These are phyloP conservation scores for Fusarium redolens DNA, from an alignment of 2,329 filamentous ascomycete genomes.

Conservation along the genomic window DNA sequence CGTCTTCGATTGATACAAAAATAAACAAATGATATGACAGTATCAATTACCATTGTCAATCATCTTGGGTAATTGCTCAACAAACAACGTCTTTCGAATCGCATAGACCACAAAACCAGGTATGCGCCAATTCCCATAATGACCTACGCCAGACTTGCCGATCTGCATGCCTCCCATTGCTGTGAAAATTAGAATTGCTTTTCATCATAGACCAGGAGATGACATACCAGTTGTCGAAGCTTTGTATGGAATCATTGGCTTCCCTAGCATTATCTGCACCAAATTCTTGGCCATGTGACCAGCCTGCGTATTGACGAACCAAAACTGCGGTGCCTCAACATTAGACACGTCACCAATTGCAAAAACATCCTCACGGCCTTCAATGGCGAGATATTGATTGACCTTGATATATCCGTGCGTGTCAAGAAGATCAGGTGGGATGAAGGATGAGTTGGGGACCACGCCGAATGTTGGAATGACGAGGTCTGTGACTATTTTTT, in stretches of 20 bases:
- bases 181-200: background rate
- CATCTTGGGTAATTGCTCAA: background rate
- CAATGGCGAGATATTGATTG: background rate
- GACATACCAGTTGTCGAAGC: background rate
- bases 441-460: background rate
- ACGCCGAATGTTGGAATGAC: background rate
- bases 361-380: background rate
- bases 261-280: background rate
- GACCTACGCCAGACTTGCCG: background rate
- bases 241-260: background rate
- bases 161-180: background rate
- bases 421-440: background rate
- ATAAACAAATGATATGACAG: background rate
- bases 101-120: background rate
- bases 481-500: background rate
- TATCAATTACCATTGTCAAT: background rate
- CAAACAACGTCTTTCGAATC: background rate
- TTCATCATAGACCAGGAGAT: fast-evolving
- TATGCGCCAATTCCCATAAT: constrained; percentile 1
- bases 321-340: background rate
- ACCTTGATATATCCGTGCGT: background rate
- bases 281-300: constrained; percentile 1
- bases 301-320: background rate
- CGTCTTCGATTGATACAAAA: background rate
- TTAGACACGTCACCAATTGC: background rate